These are phyloP conservation scores for Trametes coccinea DNA, from an alignment of 768 basidiomycete genomes.

Conservation along the genomic window DNA sequence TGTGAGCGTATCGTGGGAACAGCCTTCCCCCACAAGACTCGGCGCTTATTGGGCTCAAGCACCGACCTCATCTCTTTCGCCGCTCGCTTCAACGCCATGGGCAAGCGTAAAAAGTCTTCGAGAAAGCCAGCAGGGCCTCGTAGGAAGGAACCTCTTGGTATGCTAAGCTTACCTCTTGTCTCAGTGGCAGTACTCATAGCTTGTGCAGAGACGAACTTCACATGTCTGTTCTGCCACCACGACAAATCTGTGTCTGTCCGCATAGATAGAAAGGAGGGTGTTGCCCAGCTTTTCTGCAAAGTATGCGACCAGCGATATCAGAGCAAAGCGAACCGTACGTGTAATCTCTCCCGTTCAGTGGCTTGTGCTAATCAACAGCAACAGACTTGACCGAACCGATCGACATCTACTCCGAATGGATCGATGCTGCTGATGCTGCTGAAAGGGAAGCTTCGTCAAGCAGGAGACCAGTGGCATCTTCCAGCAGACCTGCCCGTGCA, in stretches of 20 bases:
- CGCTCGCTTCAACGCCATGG: slow-evolving; percentile 50
- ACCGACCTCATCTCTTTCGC: neutral
- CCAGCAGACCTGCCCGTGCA: slow-evolving; percentile 44
- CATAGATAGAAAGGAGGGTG: slow-evolving; percentile 81
- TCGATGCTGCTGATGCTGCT: slow-evolving; percentile 84
- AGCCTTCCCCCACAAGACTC: neutral
- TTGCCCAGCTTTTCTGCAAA: slow-evolving; percentile 78
- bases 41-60: neutral
- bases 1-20: slow-evolving; percentile 23
- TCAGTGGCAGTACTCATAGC: neutral
- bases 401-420: slow-evolving; percentile 92
- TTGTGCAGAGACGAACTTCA: slow-evolving; percentile 72
- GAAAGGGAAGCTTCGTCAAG: slow-evolving; percentile 58
- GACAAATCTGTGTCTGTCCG: slow-evolving; percentile 86
- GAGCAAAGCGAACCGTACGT: slow-evolving; percentile 82
- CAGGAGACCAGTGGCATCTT: slow-evolving; percentile 57
- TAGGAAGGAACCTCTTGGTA: slow-evolving; percentile 74
- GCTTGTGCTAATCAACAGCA: slow-evolving; percentile 20
- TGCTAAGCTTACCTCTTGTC: slow-evolving; percentile 25
- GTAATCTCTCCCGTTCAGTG: neutral
- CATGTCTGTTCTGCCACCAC: slow-evolving; percentile 88
- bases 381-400: slow-evolving; percentile 84
- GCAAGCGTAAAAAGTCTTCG: slow-evolving; percentile 89
- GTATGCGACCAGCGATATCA: slow-evolving; percentile 87
- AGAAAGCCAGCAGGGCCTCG: slow-evolving; percentile 72